A percentile compares a stretch with the other conserved stretches of the same genome.
Conservation (phyloP, 345 rosid genomes). For the Triadica sebifera region DNA sequence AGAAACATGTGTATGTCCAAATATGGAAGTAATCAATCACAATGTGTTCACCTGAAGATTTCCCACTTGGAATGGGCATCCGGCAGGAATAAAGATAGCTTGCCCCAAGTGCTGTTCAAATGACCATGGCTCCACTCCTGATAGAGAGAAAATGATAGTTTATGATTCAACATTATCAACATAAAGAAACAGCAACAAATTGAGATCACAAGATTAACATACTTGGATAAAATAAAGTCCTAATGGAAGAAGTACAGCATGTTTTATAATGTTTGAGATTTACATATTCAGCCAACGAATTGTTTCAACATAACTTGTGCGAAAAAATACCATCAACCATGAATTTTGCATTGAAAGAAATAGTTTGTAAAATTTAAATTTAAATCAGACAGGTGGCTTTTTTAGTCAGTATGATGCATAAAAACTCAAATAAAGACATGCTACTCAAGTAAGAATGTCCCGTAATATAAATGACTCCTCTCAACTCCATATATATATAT, state of each 20-base stretch:
- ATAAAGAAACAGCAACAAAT: neutral
- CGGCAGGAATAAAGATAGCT: slow-evolving; percentile 91
- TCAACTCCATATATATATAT: too few species aligned
- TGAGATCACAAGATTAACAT: too few species aligned
- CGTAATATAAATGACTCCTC: neutral
- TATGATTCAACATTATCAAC: neutral
- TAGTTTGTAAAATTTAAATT: neutral
- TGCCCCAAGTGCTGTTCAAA: slow-evolving; percentile 75
- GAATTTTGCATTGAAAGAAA: neutral
- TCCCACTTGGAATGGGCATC: slow-evolving; percentile 85
- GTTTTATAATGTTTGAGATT: neutral
- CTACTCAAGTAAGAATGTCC: neutral
- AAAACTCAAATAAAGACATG: neutral
- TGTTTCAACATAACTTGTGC: slow-evolving; percentile 3
- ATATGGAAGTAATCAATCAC: slow-evolving; percentile 10
- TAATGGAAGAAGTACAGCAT: neutral
- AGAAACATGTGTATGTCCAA: neutral
- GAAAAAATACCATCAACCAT: neutral
- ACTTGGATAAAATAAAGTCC: neutral
- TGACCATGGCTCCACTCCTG: slow-evolving; percentile 97
- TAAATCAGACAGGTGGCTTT: neutral
- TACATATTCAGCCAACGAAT: neutral
- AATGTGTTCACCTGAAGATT: slow-evolving; percentile 60
- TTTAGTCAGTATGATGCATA: neutral
- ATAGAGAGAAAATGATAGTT: slow-evolving; percentile 12